These are phyloP conservation scores for Mariannaea elegans DNA, from an alignment of 2,329 filamentous ascomycete species.

Conservation along the genomic window DNA sequence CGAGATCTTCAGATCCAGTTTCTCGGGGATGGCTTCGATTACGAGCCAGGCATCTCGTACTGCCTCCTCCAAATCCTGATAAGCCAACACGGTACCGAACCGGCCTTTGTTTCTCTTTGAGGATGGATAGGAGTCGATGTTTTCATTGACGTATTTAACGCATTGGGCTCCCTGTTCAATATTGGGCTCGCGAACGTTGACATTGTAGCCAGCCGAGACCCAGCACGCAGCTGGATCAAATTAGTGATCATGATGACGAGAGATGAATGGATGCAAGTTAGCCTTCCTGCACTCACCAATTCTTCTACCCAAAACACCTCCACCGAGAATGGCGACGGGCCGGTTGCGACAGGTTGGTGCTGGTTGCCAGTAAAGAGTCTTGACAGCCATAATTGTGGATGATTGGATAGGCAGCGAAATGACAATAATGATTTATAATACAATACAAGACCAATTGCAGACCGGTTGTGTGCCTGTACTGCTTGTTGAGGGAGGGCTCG, in stretches of 20 bases:
- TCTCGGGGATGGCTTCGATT: constrained; percentile 63
- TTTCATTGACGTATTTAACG: constrained; percentile 50
- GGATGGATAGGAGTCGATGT: constrained; percentile 40
- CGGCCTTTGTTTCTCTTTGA: too few species aligned
- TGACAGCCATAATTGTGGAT: background rate
- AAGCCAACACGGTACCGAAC: constrained; percentile 42
- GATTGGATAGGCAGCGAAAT: too few species aligned
- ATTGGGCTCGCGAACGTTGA: constrained; percentile 53
- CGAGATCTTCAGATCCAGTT: constrained; percentile 56
- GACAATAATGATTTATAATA: too few species aligned
- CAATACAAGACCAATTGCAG: too few species aligned
- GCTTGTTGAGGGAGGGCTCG: too few species aligned
- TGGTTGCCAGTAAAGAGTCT: too few species aligned
- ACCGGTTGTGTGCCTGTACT: too few species aligned
- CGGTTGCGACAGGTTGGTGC: background rate
- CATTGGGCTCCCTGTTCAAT: constrained; percentile 47
- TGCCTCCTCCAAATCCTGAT: constrained; percentile 49
- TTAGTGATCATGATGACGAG: too few species aligned
- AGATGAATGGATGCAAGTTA: too few species aligned
- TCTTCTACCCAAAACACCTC: constrained; percentile 53
- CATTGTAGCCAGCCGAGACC: constrained; percentile 53
- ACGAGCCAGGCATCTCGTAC: constrained; percentile 60
- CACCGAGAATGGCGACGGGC: constrained; percentile 49
- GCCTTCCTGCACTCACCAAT: too few species aligned
- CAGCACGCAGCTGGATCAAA: too few species aligned